Evolutionary conservation across 257 asterid species (phyloP).

Genomic region (Gentiana macrophylla): DNA sequence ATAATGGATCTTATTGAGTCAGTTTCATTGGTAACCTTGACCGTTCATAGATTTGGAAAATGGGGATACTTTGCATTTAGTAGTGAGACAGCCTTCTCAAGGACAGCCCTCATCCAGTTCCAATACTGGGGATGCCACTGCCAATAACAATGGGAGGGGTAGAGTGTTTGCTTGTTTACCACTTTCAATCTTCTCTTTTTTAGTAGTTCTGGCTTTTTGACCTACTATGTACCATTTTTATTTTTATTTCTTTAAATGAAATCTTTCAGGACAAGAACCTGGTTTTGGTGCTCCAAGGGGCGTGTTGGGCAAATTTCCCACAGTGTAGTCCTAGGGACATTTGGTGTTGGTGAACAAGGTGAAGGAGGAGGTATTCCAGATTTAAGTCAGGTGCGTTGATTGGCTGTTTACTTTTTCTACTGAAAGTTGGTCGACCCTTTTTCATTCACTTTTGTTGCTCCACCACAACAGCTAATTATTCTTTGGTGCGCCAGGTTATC

Average conservation of each 20-base stretch:
- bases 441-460: background rate
- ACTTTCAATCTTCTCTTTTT: conserved; percentile 6
- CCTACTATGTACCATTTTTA: too few species aligned
- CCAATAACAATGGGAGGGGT: conserved; percentile 53
- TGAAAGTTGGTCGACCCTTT: conserved; percentile 1
- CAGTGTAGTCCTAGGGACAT: conserved; percentile 69
- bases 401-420: background rate
- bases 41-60: conserved; percentile 59
- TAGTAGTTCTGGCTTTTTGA: too few species aligned
- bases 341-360: conserved; percentile 82
- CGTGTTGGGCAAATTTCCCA: conserved; percentile 81
- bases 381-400: conserved; percentile 58
- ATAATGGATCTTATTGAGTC: background rate
- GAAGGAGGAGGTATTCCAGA: conserved; percentile 68
- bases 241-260: background rate
- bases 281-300: conserved; percentile 38
- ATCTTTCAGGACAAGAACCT: conserved; percentile 53
- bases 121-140: conserved; percentile 36
- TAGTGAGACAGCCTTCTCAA: conserved; percentile 58
- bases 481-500: conserved; percentile 42
- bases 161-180: conserved; percentile 3
- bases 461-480: background rate
- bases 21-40: conserved; percentile 30
- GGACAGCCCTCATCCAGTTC: conserved; percentile 43
- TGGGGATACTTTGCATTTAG: conserved; percentile 90